Evolutionary conservation across 108 stramenopile genomes (phyloP).

Genomic region (Aurantiochytrium sp.): DNA sequence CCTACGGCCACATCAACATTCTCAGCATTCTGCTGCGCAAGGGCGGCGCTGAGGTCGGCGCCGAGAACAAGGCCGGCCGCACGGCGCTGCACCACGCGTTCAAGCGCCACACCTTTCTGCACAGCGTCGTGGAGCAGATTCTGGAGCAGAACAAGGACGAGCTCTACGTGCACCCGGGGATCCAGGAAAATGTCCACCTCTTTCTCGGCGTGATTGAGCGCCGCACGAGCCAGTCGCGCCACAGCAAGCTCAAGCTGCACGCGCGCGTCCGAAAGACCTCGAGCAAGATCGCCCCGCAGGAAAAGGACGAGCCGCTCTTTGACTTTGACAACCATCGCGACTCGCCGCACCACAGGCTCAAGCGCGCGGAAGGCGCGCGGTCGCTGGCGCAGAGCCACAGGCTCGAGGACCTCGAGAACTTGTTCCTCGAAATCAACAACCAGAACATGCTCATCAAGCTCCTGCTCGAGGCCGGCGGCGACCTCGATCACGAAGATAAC

Average conservation of each 20-base stretch:
- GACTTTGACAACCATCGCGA: neutral
- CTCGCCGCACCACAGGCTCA: neutral
- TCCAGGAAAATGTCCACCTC: neutral
- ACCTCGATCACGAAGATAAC: conserved; percentile 29
- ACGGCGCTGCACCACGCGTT: conserved; percentile 10
- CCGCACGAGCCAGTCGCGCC: neutral
- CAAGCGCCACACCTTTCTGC: neutral
- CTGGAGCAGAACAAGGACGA: neutral
- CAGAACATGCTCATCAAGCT: conserved; percentile 18
- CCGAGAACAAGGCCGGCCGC: neutral
- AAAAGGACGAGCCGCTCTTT: neutral
- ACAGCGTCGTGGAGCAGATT: neutral
- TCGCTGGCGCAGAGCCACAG: too few species aligned
- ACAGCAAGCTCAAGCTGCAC: neutral
- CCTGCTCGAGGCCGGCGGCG: conserved; percentile 19
- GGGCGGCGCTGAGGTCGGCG: neutral
- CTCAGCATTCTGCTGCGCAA: neutral
- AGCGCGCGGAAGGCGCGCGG: neutral
- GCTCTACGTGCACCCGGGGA: neutral
- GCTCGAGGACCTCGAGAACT: neutral
- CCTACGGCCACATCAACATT: conserved; percentile 13
- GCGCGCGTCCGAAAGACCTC: neutral
- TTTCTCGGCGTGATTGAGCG: neutral
- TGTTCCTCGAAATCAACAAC: conserved; percentile 30
- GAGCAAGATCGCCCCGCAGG: neutral